Conservation (phyloP, 352 stramenopile species). For the Phytophthora tentaculata region DNA sequence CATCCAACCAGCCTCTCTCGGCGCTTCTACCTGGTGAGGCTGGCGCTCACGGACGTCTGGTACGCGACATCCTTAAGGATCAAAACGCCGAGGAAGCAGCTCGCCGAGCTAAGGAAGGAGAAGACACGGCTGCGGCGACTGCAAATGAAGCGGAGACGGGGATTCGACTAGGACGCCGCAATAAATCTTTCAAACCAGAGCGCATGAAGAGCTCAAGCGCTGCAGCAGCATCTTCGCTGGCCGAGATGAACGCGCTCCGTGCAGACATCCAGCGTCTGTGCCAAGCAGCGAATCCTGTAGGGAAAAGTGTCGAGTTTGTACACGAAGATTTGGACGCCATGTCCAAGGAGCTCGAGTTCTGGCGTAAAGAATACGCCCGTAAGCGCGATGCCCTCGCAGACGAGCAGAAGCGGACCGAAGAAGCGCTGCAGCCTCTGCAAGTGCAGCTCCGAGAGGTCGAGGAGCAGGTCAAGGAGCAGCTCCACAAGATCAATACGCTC, state of each 20-base stretch:
- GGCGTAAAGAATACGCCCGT: conserved; percentile 84
- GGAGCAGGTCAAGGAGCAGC: conserved; percentile 91
- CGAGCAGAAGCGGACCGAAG: conserved; percentile 85
- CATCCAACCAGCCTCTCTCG: conserved; percentile 36
- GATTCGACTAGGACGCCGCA: conserved; percentile 73
- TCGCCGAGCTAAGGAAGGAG: conserved; percentile 69
- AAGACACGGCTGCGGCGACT: conserved; percentile 52
- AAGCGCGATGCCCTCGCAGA: conserved; percentile 85
- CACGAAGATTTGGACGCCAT: conserved; percentile 95
- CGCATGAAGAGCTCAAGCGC: conserved; percentile 63
- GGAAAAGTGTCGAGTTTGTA: conserved; percentile 94
- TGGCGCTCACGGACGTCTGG: conserved; percentile 66
- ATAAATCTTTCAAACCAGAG: conserved; percentile 82
- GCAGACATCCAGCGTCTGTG: conserved; percentile 91
- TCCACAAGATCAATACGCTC: conserved; percentile 92
- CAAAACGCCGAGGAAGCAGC: conserved; percentile 74
- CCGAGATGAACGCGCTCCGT: conserved; percentile 83
- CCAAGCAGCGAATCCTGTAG: conserved; percentile 91
- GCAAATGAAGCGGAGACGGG: conserved; percentile 72
- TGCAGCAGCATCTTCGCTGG: conserved; percentile 60
- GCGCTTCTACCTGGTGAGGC: conserved; percentile 45
- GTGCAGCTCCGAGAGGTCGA: conserved; percentile 87
- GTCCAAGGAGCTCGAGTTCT: conserved; percentile 93
- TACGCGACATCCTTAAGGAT: conserved; percentile 87
- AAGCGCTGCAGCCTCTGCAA: conserved; percentile 84